These are phyloP conservation scores for Ogataea chonburiensis DNA, from an alignment of 805 yeast genomes.

Conservation along the genomic window DNA sequence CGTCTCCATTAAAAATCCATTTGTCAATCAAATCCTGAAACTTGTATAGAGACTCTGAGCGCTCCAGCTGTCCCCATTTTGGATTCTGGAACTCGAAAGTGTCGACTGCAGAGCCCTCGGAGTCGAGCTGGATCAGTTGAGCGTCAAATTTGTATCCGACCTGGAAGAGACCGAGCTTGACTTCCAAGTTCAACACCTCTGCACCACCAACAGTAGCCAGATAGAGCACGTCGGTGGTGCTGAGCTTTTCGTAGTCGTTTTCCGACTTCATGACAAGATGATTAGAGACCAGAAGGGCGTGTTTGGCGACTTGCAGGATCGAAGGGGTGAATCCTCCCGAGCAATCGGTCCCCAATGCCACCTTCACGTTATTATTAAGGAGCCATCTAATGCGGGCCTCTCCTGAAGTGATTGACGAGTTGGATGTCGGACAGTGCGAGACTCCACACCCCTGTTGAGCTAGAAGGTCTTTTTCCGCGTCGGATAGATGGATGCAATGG, in stretches of 20 bases:
- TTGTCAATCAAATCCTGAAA: slow-evolving; percentile 66
- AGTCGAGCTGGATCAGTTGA: slow-evolving; percentile 66
- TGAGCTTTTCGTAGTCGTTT: slow-evolving; percentile 47
- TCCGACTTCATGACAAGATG: slow-evolving; percentile 60
- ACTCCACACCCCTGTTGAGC: slow-evolving; percentile 61
- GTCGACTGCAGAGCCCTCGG: slow-evolving; percentile 62
- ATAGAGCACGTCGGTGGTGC: slow-evolving; percentile 69
- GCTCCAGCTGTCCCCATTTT: slow-evolving; percentile 24
- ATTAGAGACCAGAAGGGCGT: slow-evolving; percentile 69
- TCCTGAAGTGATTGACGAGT: slow-evolving; percentile 85
- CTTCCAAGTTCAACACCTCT: slow-evolving; percentile 56
- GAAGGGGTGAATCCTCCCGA: slow-evolving; percentile 76
- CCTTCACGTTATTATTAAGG: slow-evolving; percentile 63
- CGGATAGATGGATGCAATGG: slow-evolving; percentile 78
- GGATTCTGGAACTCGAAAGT: slow-evolving; percentile 74
- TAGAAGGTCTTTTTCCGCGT: slow-evolving; percentile 61
- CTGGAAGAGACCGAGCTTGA: slow-evolving; percentile 65
- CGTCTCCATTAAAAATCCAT: slow-evolving; percentile 95
- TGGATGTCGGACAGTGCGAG: slow-evolving; percentile 92
- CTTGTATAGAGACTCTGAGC: slow-evolving; percentile 27
- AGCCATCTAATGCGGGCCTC: slow-evolving; percentile 79
- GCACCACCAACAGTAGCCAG: slow-evolving; percentile 94
- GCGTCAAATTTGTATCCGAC: slow-evolving; percentile 82
- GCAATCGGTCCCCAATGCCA: slow-evolving; percentile 78
- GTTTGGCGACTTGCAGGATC: slow-evolving; percentile 62